Evolutionary conservation across 108 stramenopile species (phyloP).

Genomic region (Fragilaria crotonensis): DNA sequence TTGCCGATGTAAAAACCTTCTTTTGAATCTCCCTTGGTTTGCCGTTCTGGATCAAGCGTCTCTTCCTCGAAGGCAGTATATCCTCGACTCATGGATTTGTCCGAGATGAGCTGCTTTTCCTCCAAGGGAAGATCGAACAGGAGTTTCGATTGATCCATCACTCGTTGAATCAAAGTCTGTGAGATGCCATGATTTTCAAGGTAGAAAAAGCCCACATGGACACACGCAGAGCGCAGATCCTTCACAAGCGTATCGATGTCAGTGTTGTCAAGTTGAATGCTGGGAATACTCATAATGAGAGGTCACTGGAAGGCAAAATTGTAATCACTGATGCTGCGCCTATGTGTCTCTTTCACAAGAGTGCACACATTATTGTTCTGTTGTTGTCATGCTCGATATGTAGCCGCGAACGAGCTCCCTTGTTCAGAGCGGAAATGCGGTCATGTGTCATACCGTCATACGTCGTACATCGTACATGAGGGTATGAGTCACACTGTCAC

Average conservation of each 20-base stretch:
- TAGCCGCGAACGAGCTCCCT: too few relatives aligned
- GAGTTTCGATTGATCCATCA: slow-evolving; percentile 25
- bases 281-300: slow-evolving; percentile 7
- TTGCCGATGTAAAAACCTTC: slow-evolving; percentile 70
- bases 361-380: too few relatives aligned
- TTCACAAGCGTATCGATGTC: not conserved
- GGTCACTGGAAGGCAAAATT: too few relatives aligned
- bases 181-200: slow-evolving; percentile 24
- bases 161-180: slow-evolving; percentile 5
- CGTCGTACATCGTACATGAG: too few relatives aligned
- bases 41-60: slow-evolving; percentile 40
- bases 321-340: too few relatives aligned
- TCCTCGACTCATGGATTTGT: slow-evolving; percentile 36
- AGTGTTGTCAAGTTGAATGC: slow-evolving; percentile 5
- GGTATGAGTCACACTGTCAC: too few relatives aligned
- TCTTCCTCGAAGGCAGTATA: slow-evolving; percentile 60
- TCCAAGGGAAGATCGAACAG: slow-evolving; percentile 38
- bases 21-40: slow-evolving; percentile 49
- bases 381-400: too few relatives aligned
- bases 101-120: slow-evolving; percentile 30
- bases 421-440: too few relatives aligned
- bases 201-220: slow-evolving; percentile 21
- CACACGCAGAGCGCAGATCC: slow-evolving; percentile 13
- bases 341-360: too few relatives aligned
- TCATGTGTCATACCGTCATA: too few relatives aligned